phyloP scores from a whole-genome alignment of 352 stramenopile genomes.

The Phytophthora europaea region DNA sequence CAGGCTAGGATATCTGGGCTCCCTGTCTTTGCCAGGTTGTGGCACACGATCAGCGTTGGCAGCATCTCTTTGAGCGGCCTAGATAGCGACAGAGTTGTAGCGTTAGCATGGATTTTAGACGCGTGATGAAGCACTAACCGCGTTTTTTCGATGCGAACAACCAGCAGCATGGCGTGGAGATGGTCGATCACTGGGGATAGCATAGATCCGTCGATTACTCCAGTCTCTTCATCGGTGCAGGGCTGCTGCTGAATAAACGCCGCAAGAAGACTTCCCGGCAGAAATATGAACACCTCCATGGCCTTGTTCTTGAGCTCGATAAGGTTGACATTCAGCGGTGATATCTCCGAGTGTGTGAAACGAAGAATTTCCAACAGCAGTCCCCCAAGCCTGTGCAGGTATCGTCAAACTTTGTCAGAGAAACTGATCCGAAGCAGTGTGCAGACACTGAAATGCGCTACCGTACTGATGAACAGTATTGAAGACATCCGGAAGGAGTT shows the following conservation, averaged over 20 bases:
- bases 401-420: not conserved
- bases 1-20: constrained; percentile 35
- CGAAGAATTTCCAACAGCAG: constrained; percentile 57
- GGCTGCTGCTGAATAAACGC: constrained; percentile 59
- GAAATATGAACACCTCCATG: constrained; percentile 73
- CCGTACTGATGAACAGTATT: constrained; percentile 34
- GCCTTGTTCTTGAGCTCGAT: constrained; percentile 72
- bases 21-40: constrained; percentile 60
- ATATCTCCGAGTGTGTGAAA: constrained; percentile 41
- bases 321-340: constrained; percentile 37
- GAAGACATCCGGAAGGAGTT: constrained; percentile 39
- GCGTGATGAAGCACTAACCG: constrained; percentile 30
- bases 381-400: constrained; percentile 44
- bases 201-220: not conserved
- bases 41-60: constrained; percentile 70
- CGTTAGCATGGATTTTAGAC: not conserved
- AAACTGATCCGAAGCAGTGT: not conserved
- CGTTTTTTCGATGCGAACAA: constrained; percentile 70
- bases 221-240: not conserved
- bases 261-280: constrained; percentile 50
- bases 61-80: constrained; percentile 60
- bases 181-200: constrained; percentile 53
- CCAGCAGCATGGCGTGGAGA: constrained; percentile 64
- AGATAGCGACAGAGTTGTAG: not conserved
- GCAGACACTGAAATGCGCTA: not conserved